Evolutionary conservation across 2,329 filamentous ascomycete species (phyloP), one percentile per base, ranked within the genome.

Genomic region (Fusarium pseudoanthophilum): DNA sequence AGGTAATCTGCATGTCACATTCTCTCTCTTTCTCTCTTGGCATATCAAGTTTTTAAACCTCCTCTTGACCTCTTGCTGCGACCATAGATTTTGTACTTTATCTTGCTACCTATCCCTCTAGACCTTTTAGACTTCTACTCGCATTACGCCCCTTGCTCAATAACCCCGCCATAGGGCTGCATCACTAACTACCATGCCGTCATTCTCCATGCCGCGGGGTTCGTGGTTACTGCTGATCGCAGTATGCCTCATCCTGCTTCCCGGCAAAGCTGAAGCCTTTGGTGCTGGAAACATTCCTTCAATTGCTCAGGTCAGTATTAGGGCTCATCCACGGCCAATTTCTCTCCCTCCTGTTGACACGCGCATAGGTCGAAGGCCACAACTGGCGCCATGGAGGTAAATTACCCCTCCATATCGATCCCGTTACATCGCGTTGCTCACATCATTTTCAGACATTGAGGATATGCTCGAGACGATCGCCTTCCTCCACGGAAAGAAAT

Each of bases 401-500:
- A 80, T 72, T 65, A 53, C 59, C 70, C 62, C 70, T 69, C 61
- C 46, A 58, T 40, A 37, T 48, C 20, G 21, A 51, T 48, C 32
- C 48, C 20, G 51, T 63, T 55, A 49, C 60, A 49, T 65, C 45
- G 62, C 43, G 42, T 52, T 57, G 61, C 75, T 78, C 32, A 67
- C 69, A 40, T 52, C 24, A 14, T 57, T 42, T 60, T 32, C 63
- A 88, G 92, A 95, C 80, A 94, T 95, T 71, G 92, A 95, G 84
- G 93, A 95, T 81, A 91, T 93, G 83, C 89, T 96, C 77, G 92
- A 93, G 82, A 93, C 90, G 11, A 83, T 95, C 73, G 89, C 92
- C 36, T 95, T 94, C 78, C 87, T 95, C 65, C 88, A 92, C 72
- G 93, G 93, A 65, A 93, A 95, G 80, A 95, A 95, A 84, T 96